These are phyloP conservation scores for Dictyophora rubrovolvata DNA, from an alignment of 768 basidiomycete species.

Conservation along the genomic window DNA sequence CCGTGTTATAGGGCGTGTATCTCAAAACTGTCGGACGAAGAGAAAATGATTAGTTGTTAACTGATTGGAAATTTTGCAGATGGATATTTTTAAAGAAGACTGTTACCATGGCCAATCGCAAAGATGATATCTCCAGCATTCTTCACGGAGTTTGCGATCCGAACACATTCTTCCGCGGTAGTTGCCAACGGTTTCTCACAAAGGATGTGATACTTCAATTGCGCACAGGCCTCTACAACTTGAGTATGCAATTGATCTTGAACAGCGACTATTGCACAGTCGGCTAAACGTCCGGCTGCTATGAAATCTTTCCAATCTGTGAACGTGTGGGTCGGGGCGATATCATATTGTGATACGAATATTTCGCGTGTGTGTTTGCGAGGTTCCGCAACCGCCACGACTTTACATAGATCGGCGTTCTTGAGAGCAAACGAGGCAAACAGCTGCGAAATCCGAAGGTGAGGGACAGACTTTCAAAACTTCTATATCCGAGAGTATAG, in stretches of 20 bases:
- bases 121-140: slow-evolving; percentile 58
- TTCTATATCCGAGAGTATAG: not conserved
- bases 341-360: slow-evolving; percentile 45
- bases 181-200: slow-evolving; percentile 95
- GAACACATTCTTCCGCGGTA: slow-evolving; percentile 55
- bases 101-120: slow-evolving; percentile 75
- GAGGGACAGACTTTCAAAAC: not conserved
- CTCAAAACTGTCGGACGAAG: slow-evolving; percentile 51
- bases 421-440: slow-evolving; percentile 56
- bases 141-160: slow-evolving; percentile 64
- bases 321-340: slow-evolving; percentile 66
- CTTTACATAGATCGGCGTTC: slow-evolving; percentile 54
- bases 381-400: slow-evolving; percentile 82
- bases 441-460: slow-evolving; percentile 25
- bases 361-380: slow-evolving; percentile 50
- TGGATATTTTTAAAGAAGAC: no score
- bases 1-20: slow-evolving; percentile 75
- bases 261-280: slow-evolving; percentile 73
- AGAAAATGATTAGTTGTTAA: not conserved
- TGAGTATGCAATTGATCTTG: slow-evolving; percentile 74
- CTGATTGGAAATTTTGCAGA: no score
- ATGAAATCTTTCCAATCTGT: slow-evolving; percentile 60
- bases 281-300: slow-evolving; percentile 66
- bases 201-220: slow-evolving; percentile 78
- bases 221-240: slow-evolving; percentile 63